Percentiles rank a stretch among this genome's conserved stretches.
These are phyloP conservation scores for Cladophialophora bantiana DNA, from an alignment of 2,329 filamentous ascomycete species.

Conservation along the genomic window DNA sequence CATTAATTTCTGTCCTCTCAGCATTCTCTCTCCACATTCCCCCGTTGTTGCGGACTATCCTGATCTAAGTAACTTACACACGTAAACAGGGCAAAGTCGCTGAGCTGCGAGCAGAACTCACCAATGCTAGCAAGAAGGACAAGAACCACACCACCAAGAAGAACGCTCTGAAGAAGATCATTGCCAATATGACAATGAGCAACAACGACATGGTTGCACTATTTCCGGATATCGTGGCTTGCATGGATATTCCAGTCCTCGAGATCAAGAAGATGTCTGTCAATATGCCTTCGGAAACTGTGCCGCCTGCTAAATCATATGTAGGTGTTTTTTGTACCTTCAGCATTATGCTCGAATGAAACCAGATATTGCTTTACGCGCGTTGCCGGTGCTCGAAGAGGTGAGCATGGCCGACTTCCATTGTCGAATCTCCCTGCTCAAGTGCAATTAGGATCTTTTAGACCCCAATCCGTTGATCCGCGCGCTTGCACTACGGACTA, in stretches of 20 bases:
- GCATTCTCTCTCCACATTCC: neutral
- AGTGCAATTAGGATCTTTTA: constrained; percentile 76
- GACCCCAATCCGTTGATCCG: constrained; percentile 91
- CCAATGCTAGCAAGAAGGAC: constrained; percentile 94
- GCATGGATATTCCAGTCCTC: constrained; percentile 92
- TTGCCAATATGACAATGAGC: constrained; percentile 99
- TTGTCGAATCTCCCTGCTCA: neutral
- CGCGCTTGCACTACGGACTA: constrained; percentile 88
- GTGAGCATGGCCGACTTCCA: constrained; percentile 55
- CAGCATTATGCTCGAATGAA: constrained; percentile 97
- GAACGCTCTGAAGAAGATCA: constrained; percentile 98
- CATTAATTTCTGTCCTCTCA: too few relatives aligned
- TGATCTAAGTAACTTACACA: constrained; percentile 18
- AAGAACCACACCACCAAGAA: constrained; percentile 96
- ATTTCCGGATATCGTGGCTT: constrained; percentile 92
- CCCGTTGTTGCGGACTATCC: constrained; percentile 7
- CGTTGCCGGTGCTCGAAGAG: constrained; percentile 83
- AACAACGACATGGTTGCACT: constrained; percentile 99
- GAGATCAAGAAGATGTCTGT: constrained; percentile 99
- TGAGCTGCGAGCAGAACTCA: constrained; percentile 92
- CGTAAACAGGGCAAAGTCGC: constrained; percentile 93
- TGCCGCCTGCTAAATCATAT: neutral
- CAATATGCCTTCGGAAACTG: constrained; percentile 16
- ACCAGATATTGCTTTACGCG: constrained; percentile 91
- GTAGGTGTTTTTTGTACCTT: constrained; percentile 93